Percentiles rank a stretch among this genome's conserved stretches.
Evolutionary conservation across 768 basidiomycete genomes (phyloP).

Genomic region (Leccinum arenicola): DNA sequence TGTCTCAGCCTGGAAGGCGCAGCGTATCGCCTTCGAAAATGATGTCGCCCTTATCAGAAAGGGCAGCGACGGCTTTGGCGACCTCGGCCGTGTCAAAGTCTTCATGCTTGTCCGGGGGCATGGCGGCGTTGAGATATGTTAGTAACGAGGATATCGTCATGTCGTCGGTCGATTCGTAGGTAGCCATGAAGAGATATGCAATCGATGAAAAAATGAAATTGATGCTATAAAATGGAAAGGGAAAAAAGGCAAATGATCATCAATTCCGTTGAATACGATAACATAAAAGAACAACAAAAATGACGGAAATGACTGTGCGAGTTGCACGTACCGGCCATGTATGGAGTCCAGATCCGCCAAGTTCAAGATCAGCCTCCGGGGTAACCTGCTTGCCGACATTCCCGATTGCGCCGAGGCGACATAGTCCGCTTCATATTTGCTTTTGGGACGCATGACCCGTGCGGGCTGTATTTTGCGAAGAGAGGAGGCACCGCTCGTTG

Average conservation of each 20-base stretch:
- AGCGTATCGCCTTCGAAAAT: slow-evolving; percentile 50
- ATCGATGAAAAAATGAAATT: slow-evolving; percentile 62
- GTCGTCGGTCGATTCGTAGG: slow-evolving; percentile 65
- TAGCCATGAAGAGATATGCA: slow-evolving; percentile 61
- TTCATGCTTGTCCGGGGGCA: slow-evolving; percentile 77
- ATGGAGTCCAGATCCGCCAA: slow-evolving; percentile 61
- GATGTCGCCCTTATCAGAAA: slow-evolving; percentile 48
- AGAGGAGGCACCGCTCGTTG: slow-evolving; percentile 2
- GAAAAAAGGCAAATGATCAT: slow-evolving; percentile 2
- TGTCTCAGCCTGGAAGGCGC: slow-evolving; percentile 25
- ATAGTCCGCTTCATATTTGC: slow-evolving; percentile 25
- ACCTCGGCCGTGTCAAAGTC: slow-evolving; percentile 80
- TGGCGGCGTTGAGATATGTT: slow-evolving; percentile 71
- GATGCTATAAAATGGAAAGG: slow-evolving; percentile 36
- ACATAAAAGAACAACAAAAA: background rate
- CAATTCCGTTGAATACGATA: slow-evolving; percentile 2
- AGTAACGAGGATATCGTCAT: slow-evolving; percentile 67
- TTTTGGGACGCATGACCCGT: slow-evolving; percentile 29
- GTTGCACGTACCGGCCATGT: slow-evolving; percentile 51
- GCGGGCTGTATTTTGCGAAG: slow-evolving; percentile 22
- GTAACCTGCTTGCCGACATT: slow-evolving; percentile 17
- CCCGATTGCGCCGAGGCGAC: slow-evolving; percentile 15
- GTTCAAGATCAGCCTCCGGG: slow-evolving; percentile 27
- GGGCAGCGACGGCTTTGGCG: slow-evolving; percentile 42
- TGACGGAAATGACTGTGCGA: slow-evolving; percentile 8